Percentiles rank a stretch among this genome's conserved stretches.
phyloP scores from a whole-genome alignment of 345 rosid species.

The Boechera divaricarpa region DNA sequence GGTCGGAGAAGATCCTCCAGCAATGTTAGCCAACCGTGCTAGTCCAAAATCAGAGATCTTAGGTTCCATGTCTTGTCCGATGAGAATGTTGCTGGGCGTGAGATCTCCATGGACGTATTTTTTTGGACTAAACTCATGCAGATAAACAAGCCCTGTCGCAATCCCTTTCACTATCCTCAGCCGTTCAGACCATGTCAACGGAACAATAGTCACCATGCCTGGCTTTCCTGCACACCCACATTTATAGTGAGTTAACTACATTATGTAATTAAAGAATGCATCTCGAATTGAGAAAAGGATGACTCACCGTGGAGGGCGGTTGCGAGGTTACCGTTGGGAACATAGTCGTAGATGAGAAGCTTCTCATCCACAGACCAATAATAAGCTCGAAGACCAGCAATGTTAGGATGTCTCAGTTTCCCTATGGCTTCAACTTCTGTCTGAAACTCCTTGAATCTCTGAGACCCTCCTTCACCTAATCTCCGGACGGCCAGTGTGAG shows the following conservation, averaged over 20 bases:
- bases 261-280: conserved; percentile 1
- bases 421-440: conserved; percentile 96
- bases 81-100: conserved; percentile 83
- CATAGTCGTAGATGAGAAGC: conserved; percentile 84
- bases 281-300: conserved; percentile 1
- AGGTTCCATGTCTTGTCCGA: conserved; percentile 82
- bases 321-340: conserved; percentile 84
- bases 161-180: conserved; percentile 74
- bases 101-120: conserved; percentile 95
- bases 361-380: conserved; percentile 99
- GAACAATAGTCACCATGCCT: conserved; percentile 65
- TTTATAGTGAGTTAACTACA: not conserved
- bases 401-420: conserved; percentile 86
- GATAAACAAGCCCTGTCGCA: conserved; percentile 80
- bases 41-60: conserved; percentile 89
- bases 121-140: conserved; percentile 91
- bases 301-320: conserved; percentile 84
- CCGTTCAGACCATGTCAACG: conserved; percentile 75
- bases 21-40: conserved; percentile 85
- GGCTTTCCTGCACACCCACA: conserved; percentile 63
- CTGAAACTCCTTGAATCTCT: conserved; percentile 95
- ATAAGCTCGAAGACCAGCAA: conserved; percentile 87
- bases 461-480: conserved; percentile 97
- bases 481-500: conserved; percentile 85
- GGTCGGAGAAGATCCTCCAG: conserved; percentile 85